Evolutionary conservation across 78 protist genomes (phyloP), one percentile per base, ranked within the genome.

Genomic region (Dictyostelium capitatum): DNA sequence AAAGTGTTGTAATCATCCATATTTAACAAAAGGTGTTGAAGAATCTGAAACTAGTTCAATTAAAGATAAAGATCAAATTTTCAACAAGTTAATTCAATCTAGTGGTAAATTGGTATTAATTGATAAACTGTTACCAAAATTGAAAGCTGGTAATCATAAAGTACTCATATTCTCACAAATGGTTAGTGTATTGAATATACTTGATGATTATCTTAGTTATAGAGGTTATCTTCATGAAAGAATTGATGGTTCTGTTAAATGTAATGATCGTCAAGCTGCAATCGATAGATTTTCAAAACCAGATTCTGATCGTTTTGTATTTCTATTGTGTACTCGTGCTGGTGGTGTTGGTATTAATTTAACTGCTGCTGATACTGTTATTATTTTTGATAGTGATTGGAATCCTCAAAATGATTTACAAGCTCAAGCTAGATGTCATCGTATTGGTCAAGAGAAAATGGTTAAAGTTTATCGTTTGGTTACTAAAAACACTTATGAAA

Each of bases 341-440:
- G 99, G 99, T 70, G 99, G 99, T 6, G 79, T 98, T 14, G 99
- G 99, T 79, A 98, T 99, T 95, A 99, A 98, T 81, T 95, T 99
- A 41, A 82, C 96, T 0, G 96, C 99, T 5, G 99, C 99, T 3
- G 99, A 99, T 84, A 98, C 99, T 4, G 99, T 98, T 65, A 90
- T 99, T 90, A 97, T 99, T 79, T 98, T 95, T 79, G 99, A 99
- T 82, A 48, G 89, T n/a, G 99, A 99, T 80, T 99, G 99, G 99
- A 98, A 99, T 84, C 99, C 99, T 17, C 99, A 98, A 53, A 97
- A 98, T 80, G 99, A 99, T 79, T 11, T 98, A 25, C 99, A 99
- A 81, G 99, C 99, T 19, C 92, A 82, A 53, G 98, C 97, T 10
- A 47, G 92, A 28, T 90, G 91, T 47, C 91, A 78, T 59, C 53